These are phyloP conservation scores for Physcia stellaris DNA, from an alignment of 495 filamentous ascomycete species.

Conservation along the genomic window DNA sequence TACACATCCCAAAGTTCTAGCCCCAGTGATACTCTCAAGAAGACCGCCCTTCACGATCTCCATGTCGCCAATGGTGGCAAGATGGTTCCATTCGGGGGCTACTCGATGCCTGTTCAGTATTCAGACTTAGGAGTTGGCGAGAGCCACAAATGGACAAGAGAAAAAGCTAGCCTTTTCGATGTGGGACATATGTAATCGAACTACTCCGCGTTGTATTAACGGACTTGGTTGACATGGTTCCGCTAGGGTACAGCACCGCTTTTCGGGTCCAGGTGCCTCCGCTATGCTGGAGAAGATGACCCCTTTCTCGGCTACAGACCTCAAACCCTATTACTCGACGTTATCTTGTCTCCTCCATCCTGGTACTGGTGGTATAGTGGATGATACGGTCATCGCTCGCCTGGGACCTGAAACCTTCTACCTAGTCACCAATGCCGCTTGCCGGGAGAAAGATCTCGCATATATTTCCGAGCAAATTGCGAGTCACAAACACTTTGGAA, in stretches of 20 bases:
- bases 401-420: constrained; percentile 62
- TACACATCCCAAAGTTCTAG: background rate
- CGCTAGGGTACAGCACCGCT: constrained; percentile 53
- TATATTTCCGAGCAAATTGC: constrained; percentile 56
- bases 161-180: constrained; percentile 82
- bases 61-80: constrained; percentile 70
- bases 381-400: constrained; percentile 80
- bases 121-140: constrained; percentile 54
- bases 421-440: constrained; percentile 92
- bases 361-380: constrained; percentile 76
- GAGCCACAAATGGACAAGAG: constrained; percentile 77
- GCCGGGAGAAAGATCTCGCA: constrained; percentile 68
- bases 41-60: constrained; percentile 70
- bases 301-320: constrained; percentile 47
- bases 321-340: constrained; percentile 50
- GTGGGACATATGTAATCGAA: constrained; percentile 42
- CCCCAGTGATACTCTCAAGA: constrained; percentile 3
- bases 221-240: too few relatives aligned
- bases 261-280: constrained; percentile 66
- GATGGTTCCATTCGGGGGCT: constrained; percentile 96
- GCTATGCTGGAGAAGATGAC: constrained; percentile 69
- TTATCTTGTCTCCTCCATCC: constrained; percentile 70
- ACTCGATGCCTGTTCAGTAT: constrained; percentile 87
- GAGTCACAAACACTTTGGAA: constrained; percentile 25
- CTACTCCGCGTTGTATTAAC: too few relatives aligned